phyloP scores from a whole-genome alignment of 2,329 filamentous ascomycete species.

The Talaromyces pinophilus region DNA sequence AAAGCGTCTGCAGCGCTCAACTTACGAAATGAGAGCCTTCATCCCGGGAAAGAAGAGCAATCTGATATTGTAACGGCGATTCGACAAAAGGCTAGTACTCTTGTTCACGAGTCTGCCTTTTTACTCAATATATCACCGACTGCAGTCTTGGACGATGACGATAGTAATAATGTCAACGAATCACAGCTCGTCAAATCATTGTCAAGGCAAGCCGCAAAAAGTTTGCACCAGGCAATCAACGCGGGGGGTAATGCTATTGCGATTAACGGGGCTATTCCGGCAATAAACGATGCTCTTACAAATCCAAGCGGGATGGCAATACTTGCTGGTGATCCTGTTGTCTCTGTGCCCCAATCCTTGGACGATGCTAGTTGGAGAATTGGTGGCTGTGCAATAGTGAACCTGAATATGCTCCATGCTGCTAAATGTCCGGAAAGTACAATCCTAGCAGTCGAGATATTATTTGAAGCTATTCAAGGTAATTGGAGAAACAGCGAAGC shows the following conservation, averaged over 20 bases:
- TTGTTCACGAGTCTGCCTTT: constrained; percentile 79
- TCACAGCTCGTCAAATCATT: constrained; percentile 73
- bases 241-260: constrained; percentile 76
- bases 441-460: constrained; percentile 74
- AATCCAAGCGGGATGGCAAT: constrained; percentile 78
- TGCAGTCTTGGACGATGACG: constrained; percentile 77
- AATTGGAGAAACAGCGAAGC: constrained; percentile 98
- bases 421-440: constrained; percentile 70
- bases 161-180: constrained; percentile 69
- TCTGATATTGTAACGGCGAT: constrained; percentile 92
- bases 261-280: constrained; percentile 84
- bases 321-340: constrained; percentile 78
- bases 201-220: constrained; percentile 69
- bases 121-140: constrained; percentile 80
- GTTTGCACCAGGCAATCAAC: constrained; percentile 68
- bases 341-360: constrained; percentile 76
- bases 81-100: constrained; percentile 75
- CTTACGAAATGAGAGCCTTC: constrained; percentile 84
- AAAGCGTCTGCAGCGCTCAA: constrained; percentile 87
- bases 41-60: constrained; percentile 83
- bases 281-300: constrained; percentile 83
- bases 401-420: constrained; percentile 79
- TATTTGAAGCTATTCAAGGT: constrained; percentile 81
- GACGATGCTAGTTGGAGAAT: constrained; percentile 93
- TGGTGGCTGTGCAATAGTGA: constrained; percentile 84